Evolutionary conservation across 192 early-diverging fungal genomes (phyloP), one percentile per base, ranked within the genome.

Genomic region (Rhizoclosmatium sp.): DNA sequence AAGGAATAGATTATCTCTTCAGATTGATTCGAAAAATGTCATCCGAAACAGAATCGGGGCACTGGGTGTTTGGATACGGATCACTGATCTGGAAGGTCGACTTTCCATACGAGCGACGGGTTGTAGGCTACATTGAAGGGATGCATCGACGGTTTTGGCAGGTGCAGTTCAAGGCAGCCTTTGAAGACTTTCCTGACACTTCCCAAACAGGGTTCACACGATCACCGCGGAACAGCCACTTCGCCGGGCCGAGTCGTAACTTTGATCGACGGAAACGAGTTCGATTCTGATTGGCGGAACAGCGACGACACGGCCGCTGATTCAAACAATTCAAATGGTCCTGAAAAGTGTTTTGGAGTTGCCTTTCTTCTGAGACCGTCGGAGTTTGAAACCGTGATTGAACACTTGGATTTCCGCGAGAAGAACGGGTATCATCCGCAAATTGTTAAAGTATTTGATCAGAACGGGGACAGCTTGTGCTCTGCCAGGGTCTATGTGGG

Each of bases 191-290:
- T 64, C 62, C 4, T 39, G 74, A 14, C 71, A 75, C 51, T 54
- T 2, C 19, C 78, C 64, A 65, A 78, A 31, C 82, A 93, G 85
- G 89, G 91, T 39, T 92, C 89, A 56, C 90, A 89, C 45, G 96
- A 98, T 82, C 96, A 98, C 83, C 89, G 96, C 4, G 96, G 96
- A 2, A 95, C 94, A 1, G 86, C 88, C 3, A 85, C 89, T 44
- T 72, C 21, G 4, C 95, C 95, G 0, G 96, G 96, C 40, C 87
- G 95, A 40, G 95, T 98, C 0, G 94, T 95, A 3, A 98, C 96
- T 0, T 81, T 98, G 41, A 87, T 98, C 10, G 91, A 92, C 0
- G 81, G 81, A 49, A 83, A 88, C n/a, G 91, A 95, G 78, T 95
- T 92, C 86, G 85, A 85, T 70, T 14, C 12, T 47, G 21, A 60